Percentiles rank a stretch among this genome's conserved stretches.
phyloP scores from a whole-genome alignment of 2,329 filamentous ascomycete species.

The Ceratocystis cacaofunesta region DNA sequence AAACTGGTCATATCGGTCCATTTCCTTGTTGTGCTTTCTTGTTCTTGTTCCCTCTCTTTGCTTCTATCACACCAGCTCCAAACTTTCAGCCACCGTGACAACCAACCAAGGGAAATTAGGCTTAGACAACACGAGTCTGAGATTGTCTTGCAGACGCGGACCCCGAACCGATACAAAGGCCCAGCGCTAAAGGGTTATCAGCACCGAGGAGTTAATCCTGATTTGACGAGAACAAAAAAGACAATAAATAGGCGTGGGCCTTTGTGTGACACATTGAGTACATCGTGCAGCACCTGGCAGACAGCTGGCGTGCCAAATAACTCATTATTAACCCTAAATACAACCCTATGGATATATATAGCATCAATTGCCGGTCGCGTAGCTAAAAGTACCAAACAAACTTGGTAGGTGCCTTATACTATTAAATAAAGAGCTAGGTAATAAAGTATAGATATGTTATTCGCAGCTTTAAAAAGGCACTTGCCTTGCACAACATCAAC shows the following conservation, averaged over 20 bases:
- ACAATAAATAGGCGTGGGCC: background rate
- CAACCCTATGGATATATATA: background rate
- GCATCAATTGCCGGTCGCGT: too few relatives aligned
- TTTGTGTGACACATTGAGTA: background rate
- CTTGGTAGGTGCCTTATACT: too few relatives aligned
- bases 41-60: background rate
- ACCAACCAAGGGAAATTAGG: conserved; percentile 1
- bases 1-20: too few relatives aligned
- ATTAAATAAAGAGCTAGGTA: background rate
- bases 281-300: background rate
- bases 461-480: background rate
- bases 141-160: background rate
- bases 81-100: background rate
- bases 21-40: background rate
- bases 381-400: too few relatives aligned
- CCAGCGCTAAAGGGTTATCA: background rate
- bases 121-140: conserved; percentile 1
- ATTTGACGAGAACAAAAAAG: background rate
- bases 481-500: background rate
- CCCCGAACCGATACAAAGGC: background rate
- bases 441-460: too few relatives aligned
- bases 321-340: background rate
- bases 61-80: background rate
- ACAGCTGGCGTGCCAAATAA: background rate
- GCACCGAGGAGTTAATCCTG: background rate